Percentiles rank a stretch among this genome's conserved stretches.
Conservation (phyloP, 176 grass and related monocot species). For the Carex pumila region DNA sequence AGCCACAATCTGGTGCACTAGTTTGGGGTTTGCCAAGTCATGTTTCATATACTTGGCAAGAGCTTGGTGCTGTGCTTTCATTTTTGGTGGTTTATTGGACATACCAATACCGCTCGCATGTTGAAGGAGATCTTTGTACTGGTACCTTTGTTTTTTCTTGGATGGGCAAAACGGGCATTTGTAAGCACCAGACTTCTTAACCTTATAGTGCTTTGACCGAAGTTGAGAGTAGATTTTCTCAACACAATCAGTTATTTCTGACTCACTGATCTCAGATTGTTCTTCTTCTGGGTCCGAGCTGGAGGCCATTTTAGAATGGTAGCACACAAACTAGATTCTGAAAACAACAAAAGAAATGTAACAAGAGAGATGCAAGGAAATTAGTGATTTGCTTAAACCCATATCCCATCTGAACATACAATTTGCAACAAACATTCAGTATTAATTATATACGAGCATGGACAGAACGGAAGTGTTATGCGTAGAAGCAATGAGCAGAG, state of each 20-base stretch:
- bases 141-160: conserved; percentile 84
- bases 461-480: neutral
- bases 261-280: conserved; percentile 12
- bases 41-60: conserved; percentile 20
- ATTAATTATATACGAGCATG: neutral
- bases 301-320: neutral
- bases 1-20: neutral
- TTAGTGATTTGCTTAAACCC: neutral
- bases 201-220: conserved; percentile 47
- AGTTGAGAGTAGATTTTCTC: conserved; percentile 49
- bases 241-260: conserved; percentile 32
- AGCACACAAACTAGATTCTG: neutral
- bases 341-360: neutral
- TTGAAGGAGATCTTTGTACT: conserved; percentile 85
- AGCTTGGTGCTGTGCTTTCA: conserved; percentile 27
- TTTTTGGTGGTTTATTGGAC: conserved; percentile 40
- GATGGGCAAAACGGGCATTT: conserved; percentile 81
- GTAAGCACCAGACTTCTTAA: conserved; percentile 68
- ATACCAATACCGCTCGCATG: conserved; percentile 59
- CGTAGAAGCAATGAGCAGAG: neutral
- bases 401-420: neutral
- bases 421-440: neutral
- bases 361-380: neutral
- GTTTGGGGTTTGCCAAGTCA: neutral
- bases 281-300: conserved; percentile 10